Evolutionary conservation across 2,329 filamentous ascomycete genomes (phyloP).

Genomic region (Bipolaris sorokiniana): DNA sequence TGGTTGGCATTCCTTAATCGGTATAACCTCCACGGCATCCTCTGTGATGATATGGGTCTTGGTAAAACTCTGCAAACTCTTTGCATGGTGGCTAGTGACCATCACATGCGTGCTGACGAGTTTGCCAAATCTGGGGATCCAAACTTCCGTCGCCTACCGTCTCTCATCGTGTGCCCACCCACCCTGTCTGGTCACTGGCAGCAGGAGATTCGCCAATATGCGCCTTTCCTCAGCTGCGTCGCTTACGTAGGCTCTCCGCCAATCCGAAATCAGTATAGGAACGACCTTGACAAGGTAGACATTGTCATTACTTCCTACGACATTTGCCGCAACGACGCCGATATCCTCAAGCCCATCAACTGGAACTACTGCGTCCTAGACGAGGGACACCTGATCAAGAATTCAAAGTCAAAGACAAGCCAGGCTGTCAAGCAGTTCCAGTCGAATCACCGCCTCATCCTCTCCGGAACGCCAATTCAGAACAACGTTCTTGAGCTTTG

Average conservation of each 20-base stretch:
- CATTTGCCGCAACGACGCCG: conserved; percentile 94
- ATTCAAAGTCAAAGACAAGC: conserved; percentile 94
- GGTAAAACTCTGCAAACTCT: conserved; percentile 97
- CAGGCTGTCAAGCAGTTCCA: conserved; percentile 86
- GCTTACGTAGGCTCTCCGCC: conserved; percentile 89
- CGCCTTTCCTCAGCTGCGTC: conserved; percentile 87
- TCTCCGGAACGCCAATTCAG: conserved; percentile 96
- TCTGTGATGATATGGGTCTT: conserved; percentile 98
- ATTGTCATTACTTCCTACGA: conserved; percentile 98
- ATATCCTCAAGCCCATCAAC: conserved; percentile 78
- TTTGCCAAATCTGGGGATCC: conserved; percentile 80
- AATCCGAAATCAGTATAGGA: conserved; percentile 75
- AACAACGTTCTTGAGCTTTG: conserved; percentile 97
- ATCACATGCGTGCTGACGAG: conserved; percentile 90
- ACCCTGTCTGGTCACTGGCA: conserved; percentile 98
- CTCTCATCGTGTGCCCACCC: conserved; percentile 93
- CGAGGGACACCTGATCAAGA: conserved; percentile 98
- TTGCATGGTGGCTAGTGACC: conserved; percentile 97
- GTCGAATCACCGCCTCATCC: conserved; percentile 93
- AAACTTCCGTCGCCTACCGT: conserved; percentile 81
- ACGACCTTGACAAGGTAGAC: conserved; percentile 76
- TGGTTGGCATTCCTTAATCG: conserved; percentile 98
- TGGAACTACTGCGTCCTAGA: conserved; percentile 99
- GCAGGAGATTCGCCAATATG: conserved; percentile 94
- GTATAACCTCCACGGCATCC: conserved; percentile 96